Evolutionary conservation across 2,329 filamentous ascomycete species (phyloP).

Genomic region (Aplosporella prunicola): DNA sequence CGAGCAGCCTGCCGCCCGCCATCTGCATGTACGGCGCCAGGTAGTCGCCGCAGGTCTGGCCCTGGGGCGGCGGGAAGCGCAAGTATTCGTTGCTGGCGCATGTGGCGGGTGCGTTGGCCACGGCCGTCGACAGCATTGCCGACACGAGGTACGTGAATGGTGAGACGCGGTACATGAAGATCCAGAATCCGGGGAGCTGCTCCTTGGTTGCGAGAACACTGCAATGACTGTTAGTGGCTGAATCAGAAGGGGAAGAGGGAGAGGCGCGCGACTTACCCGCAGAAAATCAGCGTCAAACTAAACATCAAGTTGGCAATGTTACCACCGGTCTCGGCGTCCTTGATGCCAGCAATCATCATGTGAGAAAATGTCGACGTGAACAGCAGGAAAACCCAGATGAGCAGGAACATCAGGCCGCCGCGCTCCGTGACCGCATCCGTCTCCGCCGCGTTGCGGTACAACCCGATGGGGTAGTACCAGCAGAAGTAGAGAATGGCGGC

Average conservation of each 20-base stretch:
- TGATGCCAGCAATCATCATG: slow-evolving; percentile 61
- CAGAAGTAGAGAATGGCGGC: slow-evolving; percentile 60
- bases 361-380: slow-evolving; percentile 69
- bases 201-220: slow-evolving; percentile 55
- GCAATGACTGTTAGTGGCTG: slow-evolving; percentile 31
- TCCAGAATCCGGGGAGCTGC: slow-evolving; percentile 61
- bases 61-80: slow-evolving; percentile 48
- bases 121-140: slow-evolving; percentile 57
- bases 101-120: slow-evolving; percentile 52
- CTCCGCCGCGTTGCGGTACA: slow-evolving; percentile 54
- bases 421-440: slow-evolving; percentile 53
- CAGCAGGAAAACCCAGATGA: slow-evolving; percentile 60
- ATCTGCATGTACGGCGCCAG: slow-evolving; percentile 23
- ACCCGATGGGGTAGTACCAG: slow-evolving; percentile 75
- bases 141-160: slow-evolving; percentile 70
- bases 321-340: slow-evolving; percentile 59
- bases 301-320: slow-evolving; percentile 64
- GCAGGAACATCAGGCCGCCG: slow-evolving; percentile 65
- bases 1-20: slow-evolving; percentile 27
- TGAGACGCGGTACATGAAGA: slow-evolving; percentile 68
- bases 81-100: slow-evolving; percentile 62
- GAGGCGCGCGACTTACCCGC: slow-evolving; percentile 31
- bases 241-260: not conserved
- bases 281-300: slow-evolving; percentile 59
- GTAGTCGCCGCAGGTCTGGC: slow-evolving; percentile 53